Conservation (phyloP, 169 alveolate species). For the Plasmodium knowlesi region DNA sequence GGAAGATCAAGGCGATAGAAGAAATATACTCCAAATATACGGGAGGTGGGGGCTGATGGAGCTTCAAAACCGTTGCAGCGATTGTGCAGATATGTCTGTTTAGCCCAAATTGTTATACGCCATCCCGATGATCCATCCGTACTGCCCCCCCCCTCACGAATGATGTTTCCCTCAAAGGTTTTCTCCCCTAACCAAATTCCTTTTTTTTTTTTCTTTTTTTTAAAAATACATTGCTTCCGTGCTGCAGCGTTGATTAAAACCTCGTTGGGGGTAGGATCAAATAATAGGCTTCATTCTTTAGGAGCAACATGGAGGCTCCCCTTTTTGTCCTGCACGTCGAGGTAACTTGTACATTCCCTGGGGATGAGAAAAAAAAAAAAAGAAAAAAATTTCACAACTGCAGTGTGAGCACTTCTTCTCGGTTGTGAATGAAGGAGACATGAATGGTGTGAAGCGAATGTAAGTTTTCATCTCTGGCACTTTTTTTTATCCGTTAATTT, state of each 20-base stretch:
- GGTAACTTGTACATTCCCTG: constrained; percentile 48
- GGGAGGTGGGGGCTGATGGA: neutral
- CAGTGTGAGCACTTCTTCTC: neutral
- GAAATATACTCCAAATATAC: neutral
- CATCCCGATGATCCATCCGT: neutral
- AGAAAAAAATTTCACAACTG: neutral
- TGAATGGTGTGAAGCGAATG: neutral
- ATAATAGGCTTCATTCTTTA: neutral
- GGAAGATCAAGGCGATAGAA: constrained; percentile 28
- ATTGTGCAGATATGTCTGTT: neutral
- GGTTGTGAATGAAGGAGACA: neutral
- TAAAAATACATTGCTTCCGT: neutral
- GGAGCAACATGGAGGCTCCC: neutral
- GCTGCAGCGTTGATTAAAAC: neutral
- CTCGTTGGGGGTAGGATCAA: neutral
- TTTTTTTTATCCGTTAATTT: neutral
- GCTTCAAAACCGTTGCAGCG: neutral
- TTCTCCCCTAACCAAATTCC: neutral
- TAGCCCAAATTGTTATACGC: neutral
- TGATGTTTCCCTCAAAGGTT: neutral
- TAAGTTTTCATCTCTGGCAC: neutral
- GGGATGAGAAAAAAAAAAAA: neutral
- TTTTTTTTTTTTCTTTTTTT: too few relatives aligned
- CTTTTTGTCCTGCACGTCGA: constrained; percentile 14
- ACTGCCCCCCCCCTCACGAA: neutral